Evolutionary conservation across 106 monocot species (phyloP).

Genomic region (Allium sativum): DNA sequence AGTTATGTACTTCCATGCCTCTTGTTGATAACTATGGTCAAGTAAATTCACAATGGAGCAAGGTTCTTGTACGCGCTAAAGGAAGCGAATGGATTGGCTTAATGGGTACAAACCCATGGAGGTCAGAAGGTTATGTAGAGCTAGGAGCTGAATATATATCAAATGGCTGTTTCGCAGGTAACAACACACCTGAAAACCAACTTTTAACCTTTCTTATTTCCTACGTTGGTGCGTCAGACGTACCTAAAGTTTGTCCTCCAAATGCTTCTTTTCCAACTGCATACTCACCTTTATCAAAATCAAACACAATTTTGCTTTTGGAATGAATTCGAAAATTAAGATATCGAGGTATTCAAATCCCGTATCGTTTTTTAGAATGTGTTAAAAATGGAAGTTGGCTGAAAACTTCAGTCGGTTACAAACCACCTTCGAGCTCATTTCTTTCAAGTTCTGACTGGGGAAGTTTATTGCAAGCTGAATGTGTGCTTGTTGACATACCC

Average conservation of each 20-base stretch:
- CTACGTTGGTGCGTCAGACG: constrained; percentile 18
- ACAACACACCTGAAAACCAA: constrained; percentile 12
- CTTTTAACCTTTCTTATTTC: constrained; percentile 26
- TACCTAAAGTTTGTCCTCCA: constrained; percentile 35
- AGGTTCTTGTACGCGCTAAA: constrained; percentile 35
- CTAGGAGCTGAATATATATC: constrained; percentile 28
- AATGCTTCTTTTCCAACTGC: constrained; percentile 23
- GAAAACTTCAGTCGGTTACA: constrained; percentile 34
- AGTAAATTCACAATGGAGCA: background rate
- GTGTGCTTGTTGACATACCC: constrained; percentile 28
- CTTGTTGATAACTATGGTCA: constrained; percentile 43
- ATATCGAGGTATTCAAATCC: constrained; percentile 3
- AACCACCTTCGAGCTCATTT: constrained; percentile 24
- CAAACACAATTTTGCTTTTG: constrained; percentile 30
- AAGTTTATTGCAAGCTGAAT: constrained; percentile 19
- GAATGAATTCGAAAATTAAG: constrained; percentile 31
- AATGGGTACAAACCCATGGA: constrained; percentile 55
- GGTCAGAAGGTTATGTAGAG: constrained; percentile 24
- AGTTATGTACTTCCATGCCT: constrained; percentile 22
- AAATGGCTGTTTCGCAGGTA: constrained; percentile 17
- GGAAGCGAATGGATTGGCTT: constrained; percentile 44
- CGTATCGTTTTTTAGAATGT: constrained; percentile 17
- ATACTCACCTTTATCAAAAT: constrained; percentile 19
- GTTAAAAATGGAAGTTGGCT: constrained; percentile 37
- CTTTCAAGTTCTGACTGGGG: constrained; percentile 27